Conservation (phyloP, 2,329 filamentous ascomycete genomes). For the Trichoderma atroviride region DNA sequence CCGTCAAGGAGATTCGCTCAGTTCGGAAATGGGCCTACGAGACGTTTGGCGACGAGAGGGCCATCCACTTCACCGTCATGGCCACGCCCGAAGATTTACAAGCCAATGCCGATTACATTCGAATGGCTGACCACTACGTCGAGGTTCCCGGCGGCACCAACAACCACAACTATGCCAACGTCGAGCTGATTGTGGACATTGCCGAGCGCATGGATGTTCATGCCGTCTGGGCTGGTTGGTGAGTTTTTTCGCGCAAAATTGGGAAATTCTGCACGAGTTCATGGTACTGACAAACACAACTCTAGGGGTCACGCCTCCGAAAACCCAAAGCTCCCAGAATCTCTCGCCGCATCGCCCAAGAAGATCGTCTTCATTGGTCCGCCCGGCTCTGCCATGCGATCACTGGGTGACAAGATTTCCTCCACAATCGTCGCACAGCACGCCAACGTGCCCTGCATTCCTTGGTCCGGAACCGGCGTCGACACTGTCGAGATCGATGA, state of each 20-base stretch:
- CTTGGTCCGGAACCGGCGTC: slow-evolving; percentile 97
- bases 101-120: slow-evolving; percentile 98
- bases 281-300: slow-evolving; percentile 1
- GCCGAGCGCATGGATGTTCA: slow-evolving; percentile 98
- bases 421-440: slow-evolving; percentile 99
- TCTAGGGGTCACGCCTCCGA: slow-evolving; percentile 93
- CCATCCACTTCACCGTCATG: slow-evolving; percentile 99
- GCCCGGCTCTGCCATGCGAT: slow-evolving; percentile 97
- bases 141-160: slow-evolving; percentile 98
- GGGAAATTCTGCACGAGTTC: not conserved
- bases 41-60: slow-evolving; percentile 96
- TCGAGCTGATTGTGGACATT: slow-evolving; percentile 97
- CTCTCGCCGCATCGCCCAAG: slow-evolving; percentile 91
- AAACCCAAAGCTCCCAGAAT: slow-evolving; percentile 96
- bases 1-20: slow-evolving; percentile 98
- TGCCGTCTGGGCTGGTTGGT: slow-evolving; percentile 99
- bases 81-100: slow-evolving; percentile 96
- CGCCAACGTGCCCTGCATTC: slow-evolving; percentile 93
- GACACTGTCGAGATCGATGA: slow-evolving; percentile 77
- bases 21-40: slow-evolving; percentile 99
- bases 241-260: slow-evolving; percentile 41
- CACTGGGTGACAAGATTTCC: slow-evolving; percentile 98
- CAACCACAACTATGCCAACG: slow-evolving; percentile 99
- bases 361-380: slow-evolving; percentile 99
- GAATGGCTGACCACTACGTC: slow-evolving; percentile 99